These are phyloP conservation scores for Phyllosticta ampelicida DNA, from an alignment of 2,329 filamentous ascomycete species.

Conservation along the genomic window DNA sequence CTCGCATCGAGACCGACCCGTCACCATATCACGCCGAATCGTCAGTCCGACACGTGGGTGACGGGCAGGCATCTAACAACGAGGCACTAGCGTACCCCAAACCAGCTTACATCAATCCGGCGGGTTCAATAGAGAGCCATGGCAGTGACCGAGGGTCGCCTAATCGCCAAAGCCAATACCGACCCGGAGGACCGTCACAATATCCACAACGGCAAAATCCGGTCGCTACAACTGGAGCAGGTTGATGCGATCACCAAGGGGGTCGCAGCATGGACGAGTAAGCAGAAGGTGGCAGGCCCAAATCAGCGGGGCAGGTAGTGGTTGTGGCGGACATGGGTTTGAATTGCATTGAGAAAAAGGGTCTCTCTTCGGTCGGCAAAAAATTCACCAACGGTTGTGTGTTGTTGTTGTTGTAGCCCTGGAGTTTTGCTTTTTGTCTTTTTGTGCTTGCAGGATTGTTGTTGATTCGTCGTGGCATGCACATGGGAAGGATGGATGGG, in stretches of 20 bases:
- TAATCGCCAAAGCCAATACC: constrained; percentile 27
- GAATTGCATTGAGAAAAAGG: neutral
- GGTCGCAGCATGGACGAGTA: neutral
- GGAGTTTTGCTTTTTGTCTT: neutral
- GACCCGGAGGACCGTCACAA: constrained; percentile 23
- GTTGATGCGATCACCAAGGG: neutral
- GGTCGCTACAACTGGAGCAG: constrained; percentile 14
- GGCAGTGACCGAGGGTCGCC: constrained; percentile 18
- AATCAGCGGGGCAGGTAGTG: neutral
- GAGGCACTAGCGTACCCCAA: constrained; percentile 24
- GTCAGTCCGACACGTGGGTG: constrained; percentile 63
- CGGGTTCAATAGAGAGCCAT: constrained; percentile 25
- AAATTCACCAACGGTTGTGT: neutral
- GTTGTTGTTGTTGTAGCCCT: neutral
- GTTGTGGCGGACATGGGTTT: neutral
- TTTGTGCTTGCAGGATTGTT: neutral
- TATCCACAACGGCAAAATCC: constrained; percentile 27
- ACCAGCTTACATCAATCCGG: constrained; percentile 22
- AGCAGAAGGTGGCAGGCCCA: neutral
- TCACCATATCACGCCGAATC: constrained; percentile 73
- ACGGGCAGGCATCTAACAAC: constrained; percentile 16
- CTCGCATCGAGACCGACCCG: constrained; percentile 78
- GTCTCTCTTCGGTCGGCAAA: neutral
- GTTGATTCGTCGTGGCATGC: neutral
- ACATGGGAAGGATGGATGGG: neutral